These are phyloP conservation scores for Beauveria rudraprayagi DNA, from an alignment of 2,329 filamentous ascomycete genomes.

Conservation along the genomic window DNA sequence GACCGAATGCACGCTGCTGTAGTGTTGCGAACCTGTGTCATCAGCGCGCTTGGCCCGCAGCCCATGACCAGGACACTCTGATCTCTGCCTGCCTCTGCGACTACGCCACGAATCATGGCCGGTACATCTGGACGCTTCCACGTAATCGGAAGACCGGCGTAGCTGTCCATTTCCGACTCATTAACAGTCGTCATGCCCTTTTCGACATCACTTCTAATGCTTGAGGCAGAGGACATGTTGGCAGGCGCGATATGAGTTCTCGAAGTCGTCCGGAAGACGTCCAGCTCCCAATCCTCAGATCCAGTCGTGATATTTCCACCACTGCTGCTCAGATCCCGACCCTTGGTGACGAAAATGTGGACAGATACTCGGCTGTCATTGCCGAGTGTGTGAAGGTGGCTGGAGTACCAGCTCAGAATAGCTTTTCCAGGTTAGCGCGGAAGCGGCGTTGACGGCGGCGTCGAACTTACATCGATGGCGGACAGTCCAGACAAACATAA, in stretches of 20 bases:
- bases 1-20: conserved; percentile 30
- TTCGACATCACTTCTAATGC: background rate
- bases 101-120: conserved; percentile 24
- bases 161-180: background rate
- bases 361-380: conserved; percentile 23
- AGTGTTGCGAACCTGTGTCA: conserved; percentile 33
- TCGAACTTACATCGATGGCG: conserved; percentile 26
- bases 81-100: conserved; percentile 20
- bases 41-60: conserved; percentile 38
- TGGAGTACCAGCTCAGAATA: conserved; percentile 29
- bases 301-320: background rate
- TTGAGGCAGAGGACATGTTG: background rate
- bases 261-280: background rate
- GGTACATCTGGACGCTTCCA: conserved; percentile 31
- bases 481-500: conserved; percentile 35
- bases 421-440: conserved; percentile 18
- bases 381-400: conserved; percentile 26
- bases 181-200: background rate
- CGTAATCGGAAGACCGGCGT: conserved; percentile 19
- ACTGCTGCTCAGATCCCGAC: background rate
- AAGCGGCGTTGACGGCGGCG: background rate
- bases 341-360: conserved; percentile 28
- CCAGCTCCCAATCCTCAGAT: background rate
- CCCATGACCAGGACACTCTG: conserved; percentile 35
- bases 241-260: background rate